These are phyloP conservation scores for Barbarea vulgaris DNA, from an alignment of 345 rosid genomes.

Conservation along the genomic window DNA sequence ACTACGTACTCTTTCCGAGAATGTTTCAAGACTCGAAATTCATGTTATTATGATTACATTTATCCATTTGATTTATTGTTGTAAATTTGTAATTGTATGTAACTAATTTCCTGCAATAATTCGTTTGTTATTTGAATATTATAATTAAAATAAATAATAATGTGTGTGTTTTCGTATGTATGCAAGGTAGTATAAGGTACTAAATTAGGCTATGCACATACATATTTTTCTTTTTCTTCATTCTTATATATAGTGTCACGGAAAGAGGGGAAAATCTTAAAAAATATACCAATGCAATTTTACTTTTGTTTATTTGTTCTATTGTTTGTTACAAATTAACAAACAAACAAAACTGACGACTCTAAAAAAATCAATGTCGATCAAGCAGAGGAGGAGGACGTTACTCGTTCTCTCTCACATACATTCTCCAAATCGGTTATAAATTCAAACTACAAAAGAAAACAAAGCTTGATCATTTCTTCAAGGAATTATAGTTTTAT, in stretches of 20 bases:
- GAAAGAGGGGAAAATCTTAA: neutral
- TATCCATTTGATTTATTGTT: slow-evolving; percentile 16
- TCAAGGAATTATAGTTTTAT: neutral
- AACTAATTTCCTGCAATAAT: slow-evolving; percentile 1
- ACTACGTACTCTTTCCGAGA: neutral
- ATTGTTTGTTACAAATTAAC: neutral
- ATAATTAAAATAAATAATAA: neutral
- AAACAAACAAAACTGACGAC: neutral
- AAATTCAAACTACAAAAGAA: neutral
- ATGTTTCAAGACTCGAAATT: neutral
- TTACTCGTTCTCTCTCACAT: neutral
- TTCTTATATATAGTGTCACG: too few species aligned
- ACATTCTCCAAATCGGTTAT: neutral
- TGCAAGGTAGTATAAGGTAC: too few species aligned
- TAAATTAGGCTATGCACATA: neutral
- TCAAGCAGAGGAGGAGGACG: neutral
- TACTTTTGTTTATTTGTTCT: too few species aligned
- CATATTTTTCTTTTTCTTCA: neutral
- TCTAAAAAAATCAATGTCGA: too few species aligned
- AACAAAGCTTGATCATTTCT: neutral
- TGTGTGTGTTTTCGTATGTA: neutral
- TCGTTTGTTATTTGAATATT: slow-evolving; percentile 22
- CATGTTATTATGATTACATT: slow-evolving; percentile 15
- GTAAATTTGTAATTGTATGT: slow-evolving; percentile 28
- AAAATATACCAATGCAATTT: too few species aligned